Evolutionary conservation across 2,329 filamentous ascomycete species (phyloP).

Genomic region (Cladosporium sp.): DNA sequence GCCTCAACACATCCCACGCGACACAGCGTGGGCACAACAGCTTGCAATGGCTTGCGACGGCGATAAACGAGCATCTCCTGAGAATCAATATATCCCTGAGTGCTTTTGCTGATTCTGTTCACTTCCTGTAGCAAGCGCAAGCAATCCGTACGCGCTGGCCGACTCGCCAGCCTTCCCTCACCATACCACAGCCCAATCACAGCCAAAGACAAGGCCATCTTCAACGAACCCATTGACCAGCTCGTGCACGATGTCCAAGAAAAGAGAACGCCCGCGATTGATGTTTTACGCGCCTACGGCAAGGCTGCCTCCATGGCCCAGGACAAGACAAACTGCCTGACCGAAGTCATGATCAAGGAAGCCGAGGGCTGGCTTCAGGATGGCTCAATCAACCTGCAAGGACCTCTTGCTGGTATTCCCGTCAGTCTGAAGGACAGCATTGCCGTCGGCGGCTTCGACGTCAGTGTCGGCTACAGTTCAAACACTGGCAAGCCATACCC

Average conservation of each 20-base stretch:
- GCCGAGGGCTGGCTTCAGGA: conserved; percentile 67
- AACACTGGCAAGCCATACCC: conserved; percentile 63
- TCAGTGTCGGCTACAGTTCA: conserved; percentile 73
- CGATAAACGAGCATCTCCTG: too few species aligned
- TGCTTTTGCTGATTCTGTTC: conserved; percentile 10
- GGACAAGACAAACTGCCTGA: conserved; percentile 81
- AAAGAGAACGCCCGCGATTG: conserved; percentile 59
- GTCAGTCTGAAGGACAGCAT: conserved; percentile 77
- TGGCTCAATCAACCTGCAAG: conserved; percentile 64
- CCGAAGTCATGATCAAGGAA: conserved; percentile 75
- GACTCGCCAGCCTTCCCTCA: conserved; percentile 63
- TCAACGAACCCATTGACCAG: conserved; percentile 70
- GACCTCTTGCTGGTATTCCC: conserved; percentile 81
- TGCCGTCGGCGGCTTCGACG: conserved; percentile 77
- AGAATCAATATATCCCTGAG: too few species aligned
- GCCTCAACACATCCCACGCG: conserved; percentile 10
- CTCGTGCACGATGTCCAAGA: conserved; percentile 75
- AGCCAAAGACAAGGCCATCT: conserved; percentile 59
- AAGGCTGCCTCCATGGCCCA: conserved; percentile 84
- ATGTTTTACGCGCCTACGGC: conserved; percentile 79
- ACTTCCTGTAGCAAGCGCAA: conserved; percentile 62
- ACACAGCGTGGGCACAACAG: neutral
- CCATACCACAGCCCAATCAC: conserved; percentile 65
- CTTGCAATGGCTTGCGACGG: too few species aligned
- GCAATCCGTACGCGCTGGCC: conserved; percentile 67